These are phyloP conservation scores for Eimeria brunetti DNA, from an alignment of 169 alveolate genomes.

Conservation along the genomic window DNA sequence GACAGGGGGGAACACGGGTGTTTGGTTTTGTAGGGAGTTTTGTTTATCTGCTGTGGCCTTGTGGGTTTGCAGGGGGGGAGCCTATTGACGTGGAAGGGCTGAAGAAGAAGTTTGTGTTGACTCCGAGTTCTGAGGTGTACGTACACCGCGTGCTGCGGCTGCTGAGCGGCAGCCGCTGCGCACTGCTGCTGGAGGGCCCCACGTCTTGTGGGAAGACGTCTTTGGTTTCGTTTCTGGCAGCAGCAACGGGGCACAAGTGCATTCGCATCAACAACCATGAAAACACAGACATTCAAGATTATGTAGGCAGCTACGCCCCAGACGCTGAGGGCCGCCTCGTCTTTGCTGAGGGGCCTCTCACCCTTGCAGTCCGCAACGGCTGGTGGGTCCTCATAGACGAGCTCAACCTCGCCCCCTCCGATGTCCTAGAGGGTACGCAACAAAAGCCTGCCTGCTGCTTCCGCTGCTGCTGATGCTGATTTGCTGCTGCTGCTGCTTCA, in stretches of 20 bases:
- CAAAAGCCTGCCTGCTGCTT: not conserved
- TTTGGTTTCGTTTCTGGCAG: conserved; percentile 96
- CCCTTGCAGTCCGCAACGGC: conserved; percentile 98
- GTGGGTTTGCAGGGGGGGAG: conserved; percentile 76
- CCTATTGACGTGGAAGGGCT: conserved; percentile 82
- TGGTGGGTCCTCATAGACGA: conserved; percentile 99
- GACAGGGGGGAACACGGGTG: not conserved
- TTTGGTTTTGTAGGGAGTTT: not conserved
- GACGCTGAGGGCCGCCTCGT: conserved; percentile 90
- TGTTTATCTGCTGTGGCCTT: conserved; percentile 21
- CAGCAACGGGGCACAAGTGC: conserved; percentile 96
- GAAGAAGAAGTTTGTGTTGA: conserved; percentile 83
- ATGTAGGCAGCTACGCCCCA: conserved; percentile 98
- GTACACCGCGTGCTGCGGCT: conserved; percentile 94
- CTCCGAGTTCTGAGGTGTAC: conserved; percentile 86
- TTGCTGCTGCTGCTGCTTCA: conserved; percentile 9
- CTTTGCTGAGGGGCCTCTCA: conserved; percentile 98
- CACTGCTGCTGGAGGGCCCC: conserved; percentile 99
- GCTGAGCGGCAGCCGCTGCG: conserved; percentile 96
- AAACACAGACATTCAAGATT: conserved; percentile 99
- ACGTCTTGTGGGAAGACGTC: conserved; percentile 99
- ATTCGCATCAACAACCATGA: conserved; percentile 99
- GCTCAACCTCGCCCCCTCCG: conserved; percentile 99
- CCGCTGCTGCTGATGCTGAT: not conserved
- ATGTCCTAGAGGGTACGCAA: conserved; percentile 94